Percentiles rank a stretch among this genome's conserved stretches.
Evolutionary conservation across 169 alveolate genomes (phyloP).

Genomic region (Plasmodium sp.): DNA sequence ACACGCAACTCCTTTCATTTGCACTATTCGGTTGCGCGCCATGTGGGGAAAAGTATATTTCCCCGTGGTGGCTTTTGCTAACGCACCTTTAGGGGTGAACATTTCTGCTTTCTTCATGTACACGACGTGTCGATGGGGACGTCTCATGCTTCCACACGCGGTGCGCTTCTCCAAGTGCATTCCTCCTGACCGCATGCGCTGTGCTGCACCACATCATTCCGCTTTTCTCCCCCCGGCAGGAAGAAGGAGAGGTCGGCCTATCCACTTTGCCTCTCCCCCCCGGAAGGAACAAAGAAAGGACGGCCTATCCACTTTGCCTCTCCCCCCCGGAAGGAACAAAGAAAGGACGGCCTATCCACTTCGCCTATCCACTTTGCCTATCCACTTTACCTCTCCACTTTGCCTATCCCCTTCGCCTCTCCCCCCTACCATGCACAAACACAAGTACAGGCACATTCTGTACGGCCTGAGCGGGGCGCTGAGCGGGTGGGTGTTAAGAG

Average conservation of each 20-base stretch:
- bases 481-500: slow-evolving; percentile 74
- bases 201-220: neutral
- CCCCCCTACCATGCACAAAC: slow-evolving; percentile 19
- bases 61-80: neutral
- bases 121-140: neutral
- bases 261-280: too few relatives aligned
- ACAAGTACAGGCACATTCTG: slow-evolving; percentile 11
- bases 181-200: neutral
- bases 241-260: neutral
- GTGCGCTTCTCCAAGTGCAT: neutral
- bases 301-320: neutral
- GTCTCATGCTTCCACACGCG: neutral
- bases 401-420: neutral
- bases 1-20: neutral
- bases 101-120: neutral
- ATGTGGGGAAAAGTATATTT: neutral
- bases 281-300: too few relatives aligned
- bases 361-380: neutral
- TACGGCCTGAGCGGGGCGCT: slow-evolving; percentile 35
- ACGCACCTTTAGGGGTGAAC: neutral
- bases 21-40: neutral
- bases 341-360: neutral
- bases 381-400: neutral
- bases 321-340: neutral
- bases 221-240: neutral